A percentile compares a stretch with the other conserved stretches of the same genome.
These are phyloP conservation scores for Vanrija pseudolonga DNA, from an alignment of 1,284 basidiomycete species.

Conservation along the genomic window DNA sequence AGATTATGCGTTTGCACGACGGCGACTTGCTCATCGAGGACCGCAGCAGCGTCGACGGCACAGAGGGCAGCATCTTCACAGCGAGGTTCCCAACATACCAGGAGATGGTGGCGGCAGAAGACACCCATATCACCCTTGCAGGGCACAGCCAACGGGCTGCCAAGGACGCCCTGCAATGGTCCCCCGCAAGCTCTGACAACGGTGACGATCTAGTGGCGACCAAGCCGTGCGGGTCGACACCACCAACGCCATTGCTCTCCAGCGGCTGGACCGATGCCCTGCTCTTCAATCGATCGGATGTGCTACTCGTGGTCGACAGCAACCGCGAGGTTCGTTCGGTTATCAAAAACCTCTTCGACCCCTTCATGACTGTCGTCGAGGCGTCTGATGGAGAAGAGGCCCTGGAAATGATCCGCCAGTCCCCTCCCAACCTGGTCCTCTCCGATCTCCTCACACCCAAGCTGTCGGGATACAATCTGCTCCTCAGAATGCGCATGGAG, in stretches of 20 bases:
- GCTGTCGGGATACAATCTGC: not conserved
- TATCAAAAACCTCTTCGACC: slow-evolving; percentile 33
- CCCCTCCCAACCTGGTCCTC: slow-evolving; percentile 38
- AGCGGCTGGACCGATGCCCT: slow-evolving; percentile 17
- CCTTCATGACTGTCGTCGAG: slow-evolving; percentile 45
- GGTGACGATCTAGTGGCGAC: too few species aligned
- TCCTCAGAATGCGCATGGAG: slow-evolving; percentile 17
- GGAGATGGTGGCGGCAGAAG: slow-evolving; percentile 1
- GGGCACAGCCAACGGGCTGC: too few species aligned
- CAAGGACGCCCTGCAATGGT: not conserved
- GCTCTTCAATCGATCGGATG: slow-evolving; percentile 29
- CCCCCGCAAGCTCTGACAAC: not conserved
- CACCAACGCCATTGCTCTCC: too few species aligned
- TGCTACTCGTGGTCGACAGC: slow-evolving; percentile 37
- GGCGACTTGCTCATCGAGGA: slow-evolving; percentile 42
- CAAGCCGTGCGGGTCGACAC: too few species aligned
- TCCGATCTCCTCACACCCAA: slow-evolving; percentile 35
- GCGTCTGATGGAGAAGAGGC: slow-evolving; percentile 48
- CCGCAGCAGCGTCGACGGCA: slow-evolving; percentile 13
- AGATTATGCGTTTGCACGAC: slow-evolving; percentile 47
- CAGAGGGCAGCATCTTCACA: slow-evolving; percentile 34
- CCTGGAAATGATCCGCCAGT: slow-evolving; percentile 30
- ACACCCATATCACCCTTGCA: not conserved
- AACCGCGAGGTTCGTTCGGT: slow-evolving; percentile 13
- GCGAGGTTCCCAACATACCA: slow-evolving; percentile 16